Evolutionary conservation across 352 stramenopile genomes (phyloP).

Genomic region (Blastocystis sp.): DNA sequence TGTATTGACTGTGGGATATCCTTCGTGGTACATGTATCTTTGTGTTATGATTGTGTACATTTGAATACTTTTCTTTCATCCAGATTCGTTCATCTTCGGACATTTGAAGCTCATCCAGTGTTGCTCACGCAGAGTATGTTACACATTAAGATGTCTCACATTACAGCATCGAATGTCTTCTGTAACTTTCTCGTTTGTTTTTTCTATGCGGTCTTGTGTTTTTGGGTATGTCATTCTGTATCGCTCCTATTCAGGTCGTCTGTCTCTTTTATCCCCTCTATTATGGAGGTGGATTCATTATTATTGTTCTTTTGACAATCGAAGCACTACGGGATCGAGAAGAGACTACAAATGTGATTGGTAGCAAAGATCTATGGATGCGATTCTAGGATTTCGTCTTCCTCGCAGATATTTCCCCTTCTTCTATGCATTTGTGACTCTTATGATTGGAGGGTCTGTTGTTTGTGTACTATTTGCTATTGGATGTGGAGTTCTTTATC

Average conservation of each 20-base stretch:
- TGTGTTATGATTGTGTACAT: background rate
- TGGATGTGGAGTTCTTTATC: background rate
- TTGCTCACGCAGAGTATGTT: background rate
- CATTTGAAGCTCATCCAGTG: background rate
- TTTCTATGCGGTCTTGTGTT: background rate
- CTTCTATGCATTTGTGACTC: background rate
- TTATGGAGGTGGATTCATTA: constrained; percentile 18
- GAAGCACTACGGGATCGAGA: background rate
- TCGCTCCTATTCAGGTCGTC: background rate
- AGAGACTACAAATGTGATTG: background rate
- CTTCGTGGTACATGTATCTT: background rate
- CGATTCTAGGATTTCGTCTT: background rate
- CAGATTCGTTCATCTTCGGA: background rate
- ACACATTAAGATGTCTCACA: background rate
- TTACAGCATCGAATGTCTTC: background rate
- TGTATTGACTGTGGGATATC: background rate
- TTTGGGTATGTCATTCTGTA: background rate
- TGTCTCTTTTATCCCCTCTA: constrained; percentile 35
- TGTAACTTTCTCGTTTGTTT: background rate
- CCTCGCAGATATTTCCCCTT: background rate
- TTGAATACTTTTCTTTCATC: background rate
- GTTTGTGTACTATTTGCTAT: background rate
- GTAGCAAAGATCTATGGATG: background rate
- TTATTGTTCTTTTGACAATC: background rate
- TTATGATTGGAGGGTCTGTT: background rate